Evolutionary conservation across 2,329 filamentous ascomycete species (phyloP).

Genomic region (Aspergillus sp.): DNA sequence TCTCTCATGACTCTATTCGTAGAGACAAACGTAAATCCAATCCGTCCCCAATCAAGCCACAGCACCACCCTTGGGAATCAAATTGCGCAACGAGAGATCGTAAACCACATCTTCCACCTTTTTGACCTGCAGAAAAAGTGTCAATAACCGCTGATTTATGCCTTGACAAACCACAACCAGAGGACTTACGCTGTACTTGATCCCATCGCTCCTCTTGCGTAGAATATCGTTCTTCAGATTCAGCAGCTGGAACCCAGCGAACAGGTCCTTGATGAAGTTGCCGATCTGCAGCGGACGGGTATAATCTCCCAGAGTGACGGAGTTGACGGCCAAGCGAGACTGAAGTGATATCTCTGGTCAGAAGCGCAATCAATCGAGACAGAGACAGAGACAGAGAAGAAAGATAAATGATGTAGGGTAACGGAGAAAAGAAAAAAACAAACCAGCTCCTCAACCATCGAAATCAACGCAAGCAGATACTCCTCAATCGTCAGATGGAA

Average conservation of each 20-base stretch:
- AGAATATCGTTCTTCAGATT: constrained; percentile 96
- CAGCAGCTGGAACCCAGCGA: constrained; percentile 93
- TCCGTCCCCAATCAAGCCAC: constrained; percentile 11
- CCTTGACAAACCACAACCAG: too few relatives aligned
- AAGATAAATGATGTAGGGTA: neutral
- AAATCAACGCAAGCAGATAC: constrained; percentile 85
- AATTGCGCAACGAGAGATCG: constrained; percentile 81
- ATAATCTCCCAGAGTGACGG: constrained; percentile 88
- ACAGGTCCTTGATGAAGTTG: constrained; percentile 90
- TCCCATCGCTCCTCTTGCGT: constrained; percentile 81
- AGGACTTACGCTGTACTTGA: constrained; percentile 75
- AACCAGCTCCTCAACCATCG: constrained; percentile 83
- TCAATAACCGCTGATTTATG: neutral
- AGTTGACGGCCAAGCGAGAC: constrained; percentile 87
- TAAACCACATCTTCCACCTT: constrained; percentile 98
- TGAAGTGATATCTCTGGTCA: constrained; percentile 25
- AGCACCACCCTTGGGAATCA: constrained; percentile 58
- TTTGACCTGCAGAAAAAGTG: constrained; percentile 64
- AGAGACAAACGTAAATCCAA: neutral
- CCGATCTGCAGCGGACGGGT: constrained; percentile 82
- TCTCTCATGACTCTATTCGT: neutral
- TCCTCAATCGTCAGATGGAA: constrained; percentile 98
- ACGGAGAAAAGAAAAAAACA: constrained; percentile 13
- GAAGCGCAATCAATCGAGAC: neutral
- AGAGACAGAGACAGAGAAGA: neutral